Conservation (phyloP, 345 rosid genomes). For the Pistacia integerrima region DNA sequence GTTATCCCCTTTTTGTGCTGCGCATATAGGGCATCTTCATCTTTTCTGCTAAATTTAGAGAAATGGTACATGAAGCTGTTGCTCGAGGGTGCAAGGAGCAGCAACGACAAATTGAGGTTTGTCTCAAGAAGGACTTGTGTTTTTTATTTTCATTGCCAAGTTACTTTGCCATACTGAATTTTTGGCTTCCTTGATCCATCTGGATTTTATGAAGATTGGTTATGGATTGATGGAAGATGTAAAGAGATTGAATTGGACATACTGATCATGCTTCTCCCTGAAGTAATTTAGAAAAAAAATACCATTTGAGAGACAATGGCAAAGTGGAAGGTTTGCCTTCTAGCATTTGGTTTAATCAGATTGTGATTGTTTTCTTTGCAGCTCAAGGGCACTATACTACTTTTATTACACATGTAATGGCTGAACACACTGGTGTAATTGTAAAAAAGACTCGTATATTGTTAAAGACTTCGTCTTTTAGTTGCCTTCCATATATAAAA, state of each 20-base stretch:
- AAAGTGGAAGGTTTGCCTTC: not conserved
- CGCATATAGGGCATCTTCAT: slow-evolving; percentile 11
- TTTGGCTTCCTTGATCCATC: not conserved
- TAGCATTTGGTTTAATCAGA: not conserved
- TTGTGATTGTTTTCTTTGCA: not conserved
- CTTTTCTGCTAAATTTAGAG: slow-evolving; percentile 48
- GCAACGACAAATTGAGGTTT: slow-evolving; percentile 94
- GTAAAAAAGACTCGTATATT: not conserved
- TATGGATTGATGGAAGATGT: not conserved
- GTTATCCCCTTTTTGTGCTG: slow-evolving; percentile 2
- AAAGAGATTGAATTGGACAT: not conserved
- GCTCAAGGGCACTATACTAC: not conserved
- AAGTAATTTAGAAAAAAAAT: not conserved
- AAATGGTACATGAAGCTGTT: slow-evolving; percentile 85
- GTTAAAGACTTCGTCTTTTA: not conserved
- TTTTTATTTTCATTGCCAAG: slow-evolving; percentile 2
- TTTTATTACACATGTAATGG: not conserved
- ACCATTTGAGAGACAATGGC: slow-evolving; percentile 1
- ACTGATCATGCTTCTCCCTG: not conserved
- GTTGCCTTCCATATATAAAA: not conserved
- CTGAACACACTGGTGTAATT: not conserved
- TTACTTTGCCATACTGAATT: not conserved
- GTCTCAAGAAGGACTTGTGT: not conserved
- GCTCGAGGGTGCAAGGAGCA: slow-evolving; percentile 91
- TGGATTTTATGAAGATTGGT: not conserved